Evolutionary conservation across 108 stramenopile species (phyloP), one percentile per base, ranked within the genome.

Genomic region (Nitzschia sp.): DNA sequence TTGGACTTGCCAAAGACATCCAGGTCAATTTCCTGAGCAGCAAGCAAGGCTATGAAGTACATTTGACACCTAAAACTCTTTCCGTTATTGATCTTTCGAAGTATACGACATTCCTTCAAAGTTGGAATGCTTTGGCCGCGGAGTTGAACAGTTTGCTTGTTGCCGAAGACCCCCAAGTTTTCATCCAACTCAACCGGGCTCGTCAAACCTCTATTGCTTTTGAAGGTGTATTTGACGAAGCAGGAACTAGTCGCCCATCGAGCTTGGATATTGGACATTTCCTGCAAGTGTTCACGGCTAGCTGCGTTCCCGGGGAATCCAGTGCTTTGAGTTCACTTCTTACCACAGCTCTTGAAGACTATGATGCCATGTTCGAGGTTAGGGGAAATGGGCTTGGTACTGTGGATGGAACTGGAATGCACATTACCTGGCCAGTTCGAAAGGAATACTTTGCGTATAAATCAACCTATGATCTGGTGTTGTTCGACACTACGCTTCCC

Each of bases 11-110:
- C 6, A 62, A 11, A 44, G 61, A 75, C 8, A 42, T 75, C 19
- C 53, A 51, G 22, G 51, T n/a, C 12, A 73, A 41, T n/a, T 73
- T 67, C 41, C 29, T 73, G 25, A 6, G 9, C 11, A 40, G 54
- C 11, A 58, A 26, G 37, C 72, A 76, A 14, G 63, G 46, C 1
- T 14, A 52, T 20, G 21, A 7, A 3, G 21, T 20, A 1, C 75
- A 76, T 29, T 25, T 20, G 39, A 57, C 63, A 17, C 74, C 75
- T 20, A 76, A 76, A 58, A 76, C 75, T 2, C 48, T 76, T 44
- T 62, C 75, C 3, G 24, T 76, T 21, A 46, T 71, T 15, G 75
- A 70, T 57, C 17, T 50, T 0, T 29, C 20, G 9, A 42, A 39
- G 10, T 71, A 64, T 43, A 24, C 1, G 10, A 21, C 24, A 10